Base-by-base conservation (phyloP, 495 filamentous ascomycete species). In the Podospora sp. region DNA sequence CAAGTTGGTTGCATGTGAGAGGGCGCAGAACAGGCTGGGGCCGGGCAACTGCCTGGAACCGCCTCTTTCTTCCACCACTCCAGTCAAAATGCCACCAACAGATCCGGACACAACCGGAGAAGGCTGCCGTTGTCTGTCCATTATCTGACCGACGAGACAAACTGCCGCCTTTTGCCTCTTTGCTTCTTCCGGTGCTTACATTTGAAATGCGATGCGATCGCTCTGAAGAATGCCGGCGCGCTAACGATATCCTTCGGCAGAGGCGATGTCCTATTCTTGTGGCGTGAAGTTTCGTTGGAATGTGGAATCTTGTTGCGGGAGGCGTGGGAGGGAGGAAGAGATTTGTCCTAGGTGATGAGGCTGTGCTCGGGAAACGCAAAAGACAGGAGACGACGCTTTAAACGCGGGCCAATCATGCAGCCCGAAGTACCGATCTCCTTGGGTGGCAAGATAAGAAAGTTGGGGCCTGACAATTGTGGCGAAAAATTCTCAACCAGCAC, bases 331-430 rank as follows among this genome's bases (percentile, higher is more conserved):
- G n/a, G 68, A 24, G 4, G 26, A 50, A 33, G 62, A 60, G 60
- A 65, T 65, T 51, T 57, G 63, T 65, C 63, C 57, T 65, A 65
- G 21, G 63, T 56, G 51, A 49, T 24, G 63, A 56, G 52, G 63
- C 51, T 65, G 63, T 65, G 51, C 52, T 65, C 63, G 27, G 63
- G 63, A 65, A 65, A 65, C 63, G 63, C 63, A 57, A 57, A n/a
- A 27, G 63, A 33, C 63, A 65, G 63, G 63, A 58, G 57, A 52
- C 18, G 62, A 58, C 64, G 65, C 61, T 70, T 66, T 69, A 62
- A 69, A 70, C 68, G 67, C 68, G 60, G 68, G 64, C 68, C 60
- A 65, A 25, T 55, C 65, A n/a, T 63, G 36, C 9, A 24, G 16
- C 8, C 26, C 20, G 7, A 60, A 20, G 68, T 70, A 70, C 65